phyloP scores from a whole-genome alignment of 2,329 filamentous ascomycete species.

The Diaporthe humulicola region DNA sequence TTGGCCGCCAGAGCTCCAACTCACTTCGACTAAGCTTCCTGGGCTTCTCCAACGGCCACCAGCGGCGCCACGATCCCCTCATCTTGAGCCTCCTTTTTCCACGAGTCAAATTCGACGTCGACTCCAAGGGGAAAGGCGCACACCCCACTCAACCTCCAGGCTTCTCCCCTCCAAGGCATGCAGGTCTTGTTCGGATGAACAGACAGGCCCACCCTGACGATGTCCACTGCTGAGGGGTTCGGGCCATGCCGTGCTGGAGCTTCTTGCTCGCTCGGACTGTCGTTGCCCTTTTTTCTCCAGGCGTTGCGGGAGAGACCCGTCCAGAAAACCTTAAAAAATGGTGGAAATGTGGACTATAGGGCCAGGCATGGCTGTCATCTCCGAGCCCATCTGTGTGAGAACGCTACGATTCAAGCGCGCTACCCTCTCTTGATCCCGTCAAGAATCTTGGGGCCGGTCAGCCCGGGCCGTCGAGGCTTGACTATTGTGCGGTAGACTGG shows the following conservation, averaged over 20 bases:
- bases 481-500: constrained; percentile 3
- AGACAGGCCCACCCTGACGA: background rate
- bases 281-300: background rate
- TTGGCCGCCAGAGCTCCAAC: constrained; percentile 32
- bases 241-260: constrained; percentile 11
- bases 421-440: constrained; percentile 3
- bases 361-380: constrained; percentile 5
- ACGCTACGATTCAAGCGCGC: background rate
- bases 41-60: constrained; percentile 30
- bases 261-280: background rate
- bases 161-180: background rate
- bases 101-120: constrained; percentile 47
- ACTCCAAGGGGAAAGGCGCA: background rate
- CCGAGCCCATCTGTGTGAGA: background rate
- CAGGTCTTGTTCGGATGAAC: background rate
- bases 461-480: constrained; percentile 34
- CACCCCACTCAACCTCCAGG: background rate
- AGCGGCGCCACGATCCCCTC: constrained; percentile 36
- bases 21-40: background rate
- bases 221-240: background rate
- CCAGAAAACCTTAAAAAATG: background rate
- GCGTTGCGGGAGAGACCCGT: background rate
- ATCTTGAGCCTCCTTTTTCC: constrained; percentile 41
- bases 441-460: constrained; percentile 20
- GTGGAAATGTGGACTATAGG: too few species aligned